Evolutionary conservation across 2,329 filamentous ascomycete genomes (phyloP), one percentile per base, ranked within the genome.

Genomic region (Trichoderma hamatum): DNA sequence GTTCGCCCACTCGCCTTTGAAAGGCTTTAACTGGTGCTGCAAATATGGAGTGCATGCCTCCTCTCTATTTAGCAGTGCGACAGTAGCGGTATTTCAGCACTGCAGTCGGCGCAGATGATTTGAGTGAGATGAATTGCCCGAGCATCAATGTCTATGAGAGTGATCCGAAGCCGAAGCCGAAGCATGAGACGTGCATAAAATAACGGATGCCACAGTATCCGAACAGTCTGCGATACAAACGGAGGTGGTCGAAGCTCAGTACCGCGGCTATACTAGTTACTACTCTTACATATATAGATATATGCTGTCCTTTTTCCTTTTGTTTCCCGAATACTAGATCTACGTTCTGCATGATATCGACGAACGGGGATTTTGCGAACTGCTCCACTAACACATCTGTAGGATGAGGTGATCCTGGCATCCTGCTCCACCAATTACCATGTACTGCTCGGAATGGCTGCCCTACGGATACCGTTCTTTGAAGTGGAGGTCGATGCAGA

Each of bases 401-500:
- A 54, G 19, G 21, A 43, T 26, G 26, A 55, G 36, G 56, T 34
- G 51, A 39, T 26, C 14, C 34, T 7, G 9, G 28, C 14, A 58
- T 36, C n/a, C n/a, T n/a, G 52, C 51, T 66, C 63, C 63, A 58
- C 52, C 54, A 24, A 13, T 51, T 51, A 26, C 32, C 13, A 21
- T 19, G n/a, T n/a, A n/a, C n/a, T n/a, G n/a, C n/a, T 19, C 19
- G 49, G 43, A n/a, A 51, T 64, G 21, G 36, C n/a, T 64, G 36
- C 39, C 52, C 39, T 58, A 58, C 28, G 36, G 63, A 66, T 28
- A 36, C 32, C 36, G 39, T 58, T 3, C 39, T 39, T 58, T 51
- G 21, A 28, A 43, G 52, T 65, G 62, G 62, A 65, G 62, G 62
- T 34, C 19, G 36, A 28, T 55, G 34, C 34, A 39, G 21, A 49